Base-by-base conservation (phyloP, 2,329 filamentous ascomycete species). In the Neofusicoccum sp. region DNA sequence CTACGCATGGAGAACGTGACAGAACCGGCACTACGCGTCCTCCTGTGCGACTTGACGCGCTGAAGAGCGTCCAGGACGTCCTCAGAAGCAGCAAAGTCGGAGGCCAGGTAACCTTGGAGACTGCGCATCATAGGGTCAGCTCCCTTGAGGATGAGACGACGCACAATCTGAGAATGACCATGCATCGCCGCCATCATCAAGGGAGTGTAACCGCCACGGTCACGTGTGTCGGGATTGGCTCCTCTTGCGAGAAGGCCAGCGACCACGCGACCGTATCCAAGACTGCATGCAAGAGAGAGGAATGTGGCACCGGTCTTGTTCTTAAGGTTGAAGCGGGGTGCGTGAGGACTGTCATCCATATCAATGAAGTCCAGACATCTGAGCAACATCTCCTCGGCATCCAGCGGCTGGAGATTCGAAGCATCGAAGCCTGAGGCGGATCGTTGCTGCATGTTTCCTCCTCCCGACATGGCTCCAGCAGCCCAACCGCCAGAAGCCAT, bases 141-240 rank as follows among this genome's bases (percentile, higher is more conserved):
- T 40, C 90, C 89, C 41, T 85, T 84, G 26, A 89, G 80, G 65
- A 93, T 86, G 61, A 96, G 81, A 12, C 89, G 85, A 62, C 88
- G 84, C 12, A 93, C 87, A 65, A 95, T 91, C 70, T 91, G 87
- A 9, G 85, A 78, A 69, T 92, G 87, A 63, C 88, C 85, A 72
- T 89, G 88, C 69, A 96, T 83, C 28, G 89, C 87, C 20, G 91
- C 91, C 70, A 93, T 84, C 73, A 96, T 90, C 77, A 96, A 82
- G 12, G 91, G 86, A 4, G 90, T 91, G 73, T 91, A 93, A 24
- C 91, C 91, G 53, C 89, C 88, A 64, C 86, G 88, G 71, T 96
- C 91, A 60, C 86, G 84, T 38, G 86, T 79, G 68, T 93, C 87
- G 1, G 88, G 86, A 68, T 89, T 88, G 20, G 90, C 90, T n/a